These are phyloP conservation scores for Arthrobotrys pseudoclavata DNA, from an alignment of 2,329 filamentous ascomycete genomes.

Conservation along the genomic window DNA sequence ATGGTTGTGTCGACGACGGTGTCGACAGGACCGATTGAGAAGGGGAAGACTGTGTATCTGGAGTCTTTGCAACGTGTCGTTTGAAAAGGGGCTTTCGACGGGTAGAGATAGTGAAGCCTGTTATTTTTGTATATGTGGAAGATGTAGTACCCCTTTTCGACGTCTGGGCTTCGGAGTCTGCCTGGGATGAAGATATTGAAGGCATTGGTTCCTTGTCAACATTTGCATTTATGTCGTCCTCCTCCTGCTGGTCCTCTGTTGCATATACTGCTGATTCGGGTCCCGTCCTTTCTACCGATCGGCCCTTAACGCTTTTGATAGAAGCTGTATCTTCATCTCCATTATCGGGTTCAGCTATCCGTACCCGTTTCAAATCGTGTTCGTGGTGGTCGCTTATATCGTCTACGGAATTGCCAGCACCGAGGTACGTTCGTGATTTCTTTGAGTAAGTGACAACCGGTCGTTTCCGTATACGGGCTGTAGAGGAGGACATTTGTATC, in stretches of 20 bases:
- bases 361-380: constrained; percentile 38
- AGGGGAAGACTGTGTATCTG: constrained; percentile 1
- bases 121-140: constrained; percentile 7
- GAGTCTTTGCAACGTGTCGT: constrained; percentile 34
- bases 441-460: constrained; percentile 46
- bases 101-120: constrained; percentile 46
- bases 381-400: neutral
- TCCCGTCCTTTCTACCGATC: neutral
- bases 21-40: constrained; percentile 3
- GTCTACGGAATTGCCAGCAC: neutral
- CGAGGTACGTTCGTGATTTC: constrained; percentile 40
- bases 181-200: constrained; percentile 1
- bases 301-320: neutral
- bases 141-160: neutral
- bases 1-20: constrained; percentile 13
- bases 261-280: neutral
- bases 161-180: neutral
- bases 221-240: neutral
- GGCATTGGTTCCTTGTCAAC: neutral
- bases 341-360: constrained; percentile 18
- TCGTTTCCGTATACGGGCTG: constrained; percentile 33
- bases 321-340: neutral
- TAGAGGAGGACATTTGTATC: constrained; percentile 30
- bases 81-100: constrained; percentile 52
- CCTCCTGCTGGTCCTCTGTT: neutral